phyloP scores from a whole-genome alignment of 2,329 filamentous ascomycete species.

The Fusarium austroafricanum region DNA sequence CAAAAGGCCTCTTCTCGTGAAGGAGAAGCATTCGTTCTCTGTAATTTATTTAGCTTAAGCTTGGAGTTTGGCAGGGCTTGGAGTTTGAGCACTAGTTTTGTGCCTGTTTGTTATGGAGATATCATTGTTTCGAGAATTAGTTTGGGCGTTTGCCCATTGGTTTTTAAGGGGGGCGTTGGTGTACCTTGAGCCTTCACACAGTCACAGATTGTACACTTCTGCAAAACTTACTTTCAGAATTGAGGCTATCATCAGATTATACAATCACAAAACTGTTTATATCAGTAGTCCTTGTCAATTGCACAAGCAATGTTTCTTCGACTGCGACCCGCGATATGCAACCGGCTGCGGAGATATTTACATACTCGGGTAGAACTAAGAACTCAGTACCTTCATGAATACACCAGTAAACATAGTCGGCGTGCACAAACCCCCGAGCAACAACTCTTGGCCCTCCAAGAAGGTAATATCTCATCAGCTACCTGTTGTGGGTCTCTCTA shows the following conservation, averaged over 20 bases:
- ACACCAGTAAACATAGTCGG: not conserved
- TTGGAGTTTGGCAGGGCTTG: conserved; percentile 39
- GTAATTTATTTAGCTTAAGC: conserved; percentile 17
- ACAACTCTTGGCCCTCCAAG: not conserved
- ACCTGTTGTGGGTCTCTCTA: too few species aligned
- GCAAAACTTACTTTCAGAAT: conserved; percentile 25
- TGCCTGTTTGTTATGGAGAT: conserved; percentile 34
- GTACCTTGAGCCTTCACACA: not conserved
- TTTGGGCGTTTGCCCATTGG: conserved; percentile 22
- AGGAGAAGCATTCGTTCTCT: not conserved
- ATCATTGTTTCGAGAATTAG: conserved; percentile 30
- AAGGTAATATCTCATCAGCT: not conserved
- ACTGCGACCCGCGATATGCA: not conserved
- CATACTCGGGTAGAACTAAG: not conserved
- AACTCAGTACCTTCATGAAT: not conserved
- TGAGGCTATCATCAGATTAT: conserved; percentile 3
- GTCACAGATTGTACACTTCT: conserved; percentile 25
- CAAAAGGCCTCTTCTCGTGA: not conserved
- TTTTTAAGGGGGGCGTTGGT: conserved; percentile 5
- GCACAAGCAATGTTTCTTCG: too few species aligned
- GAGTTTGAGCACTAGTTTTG: conserved; percentile 30
- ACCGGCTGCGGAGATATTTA: too few species aligned
- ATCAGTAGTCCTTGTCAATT: too few species aligned
- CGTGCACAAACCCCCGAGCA: not conserved
- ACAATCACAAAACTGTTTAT: not conserved